Percentiles rank a stretch among this genome's conserved stretches.
phyloP scores from a whole-genome alignment of 768 basidiomycete species.

The Leccinum uliginosum region DNA sequence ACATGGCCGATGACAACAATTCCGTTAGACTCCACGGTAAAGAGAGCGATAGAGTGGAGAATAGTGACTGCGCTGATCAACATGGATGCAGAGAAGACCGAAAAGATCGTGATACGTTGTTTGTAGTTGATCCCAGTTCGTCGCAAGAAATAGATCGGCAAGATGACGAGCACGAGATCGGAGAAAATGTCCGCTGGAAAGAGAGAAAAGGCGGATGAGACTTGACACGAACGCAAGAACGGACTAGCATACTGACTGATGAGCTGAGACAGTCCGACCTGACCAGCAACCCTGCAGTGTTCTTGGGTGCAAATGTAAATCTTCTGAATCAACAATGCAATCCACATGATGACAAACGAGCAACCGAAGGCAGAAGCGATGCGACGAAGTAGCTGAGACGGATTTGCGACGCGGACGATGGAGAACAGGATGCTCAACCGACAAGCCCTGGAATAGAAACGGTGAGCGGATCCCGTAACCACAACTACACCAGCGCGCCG shows the following conservation, averaged over 20 bases:
- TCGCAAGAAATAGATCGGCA: conserved; percentile 15
- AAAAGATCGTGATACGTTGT: conserved; percentile 17
- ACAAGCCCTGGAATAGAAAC: conserved; percentile 13
- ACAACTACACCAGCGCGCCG: not conserved
- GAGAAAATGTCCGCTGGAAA: conserved; percentile 19
- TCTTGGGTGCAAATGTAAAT: conserved; percentile 2
- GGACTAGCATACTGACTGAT: conserved; percentile 15
- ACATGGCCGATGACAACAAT: conserved; percentile 19
- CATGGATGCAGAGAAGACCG: conserved; percentile 18
- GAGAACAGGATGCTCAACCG: conserved; percentile 25
- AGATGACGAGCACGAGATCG: conserved; percentile 14
- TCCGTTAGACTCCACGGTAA: not conserved
- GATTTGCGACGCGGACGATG: conserved; percentile 16
- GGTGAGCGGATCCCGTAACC: not conserved
- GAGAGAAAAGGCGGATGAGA: not conserved
- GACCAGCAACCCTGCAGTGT: not conserved
- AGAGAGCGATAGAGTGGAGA: conserved; percentile 12
- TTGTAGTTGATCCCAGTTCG: conserved; percentile 1
- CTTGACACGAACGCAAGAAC: not conserved
- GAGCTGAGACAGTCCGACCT: conserved; percentile 16
- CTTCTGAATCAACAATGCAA: conserved; percentile 14
- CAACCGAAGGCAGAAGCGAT: conserved; percentile 3
- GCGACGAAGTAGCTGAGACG: conserved; percentile 5
- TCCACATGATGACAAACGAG: conserved; percentile 25
- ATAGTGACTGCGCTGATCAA: conserved; percentile 18